Conservation (phyloP, 179 eudicot species). For the Vitellaria paradoxa region DNA sequence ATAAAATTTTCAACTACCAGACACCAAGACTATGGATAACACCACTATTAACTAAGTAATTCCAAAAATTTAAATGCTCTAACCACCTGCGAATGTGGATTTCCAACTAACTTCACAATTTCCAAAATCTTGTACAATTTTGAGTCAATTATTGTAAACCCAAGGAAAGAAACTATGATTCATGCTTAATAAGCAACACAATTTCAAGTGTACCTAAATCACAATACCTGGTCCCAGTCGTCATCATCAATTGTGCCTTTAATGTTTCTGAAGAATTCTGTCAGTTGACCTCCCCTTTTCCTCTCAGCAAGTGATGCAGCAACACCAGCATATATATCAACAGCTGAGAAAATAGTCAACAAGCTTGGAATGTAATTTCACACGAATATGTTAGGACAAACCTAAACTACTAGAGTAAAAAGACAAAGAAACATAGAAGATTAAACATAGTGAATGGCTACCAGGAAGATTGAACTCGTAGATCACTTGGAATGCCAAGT, state of each 20-base stretch:
- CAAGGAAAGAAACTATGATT: not conserved
- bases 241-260: slow-evolving; percentile 92
- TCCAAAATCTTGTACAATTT: not conserved
- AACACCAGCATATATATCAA: slow-evolving; percentile 98
- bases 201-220: slow-evolving; percentile 3
- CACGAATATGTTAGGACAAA: slow-evolving; percentile 1
- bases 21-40: not conserved
- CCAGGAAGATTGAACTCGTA: slow-evolving; percentile 89
- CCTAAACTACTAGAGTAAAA: not conserved
- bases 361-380: slow-evolving; percentile 17
- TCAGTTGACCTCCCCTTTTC: slow-evolving; percentile 84
- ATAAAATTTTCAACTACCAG: not conserved
- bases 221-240: slow-evolving; percentile 92
- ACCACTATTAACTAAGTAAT: too few species aligned
- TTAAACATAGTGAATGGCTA: slow-evolving; percentile 20
- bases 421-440: not conserved
- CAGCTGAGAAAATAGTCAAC: slow-evolving; percentile 51
- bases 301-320: slow-evolving; percentile 99
- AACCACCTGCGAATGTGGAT: not conserved
- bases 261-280: slow-evolving; percentile 84
- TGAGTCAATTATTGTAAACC: not conserved
- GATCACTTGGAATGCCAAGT: slow-evolving; percentile 87
- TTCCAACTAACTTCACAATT: not conserved
- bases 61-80: too few species aligned
- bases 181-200: not conserved